Conservation (phyloP, 202 grass and related monocot genomes). For the Setaria viridis region DNA sequence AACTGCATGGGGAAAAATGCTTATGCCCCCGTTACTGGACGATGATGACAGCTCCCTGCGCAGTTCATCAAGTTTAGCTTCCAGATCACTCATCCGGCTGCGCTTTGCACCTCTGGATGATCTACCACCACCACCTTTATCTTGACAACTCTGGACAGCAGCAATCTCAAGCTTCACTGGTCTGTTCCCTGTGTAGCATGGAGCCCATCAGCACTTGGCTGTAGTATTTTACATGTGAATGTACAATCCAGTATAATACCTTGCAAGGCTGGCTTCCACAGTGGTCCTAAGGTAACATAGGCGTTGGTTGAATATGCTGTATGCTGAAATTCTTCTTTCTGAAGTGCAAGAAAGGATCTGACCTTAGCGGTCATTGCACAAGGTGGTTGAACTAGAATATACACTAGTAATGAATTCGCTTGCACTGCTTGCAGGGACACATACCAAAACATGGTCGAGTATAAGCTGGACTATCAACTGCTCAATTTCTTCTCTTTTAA, state of each 20-base stretch:
- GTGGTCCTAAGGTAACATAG: constrained; percentile 77
- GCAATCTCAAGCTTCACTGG: constrained; percentile 61
- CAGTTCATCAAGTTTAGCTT: constrained; percentile 79
- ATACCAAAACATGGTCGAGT: constrained; percentile 80
- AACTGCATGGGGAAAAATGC: constrained; percentile 78
- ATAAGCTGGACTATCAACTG: constrained; percentile 91
- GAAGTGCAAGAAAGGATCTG: constrained; percentile 15
- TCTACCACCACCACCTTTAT: constrained; percentile 22
- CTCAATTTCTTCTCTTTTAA: constrained; percentile 91
- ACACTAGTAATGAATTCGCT: neutral
- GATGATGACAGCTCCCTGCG: constrained; percentile 67
- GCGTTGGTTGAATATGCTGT: constrained; percentile 97
- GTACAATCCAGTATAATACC: constrained; percentile 51
- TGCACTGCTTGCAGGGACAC: constrained; percentile 21
- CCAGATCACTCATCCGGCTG: constrained; percentile 56
- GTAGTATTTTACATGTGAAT: neutral
- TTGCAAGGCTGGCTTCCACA: constrained; percentile 69
- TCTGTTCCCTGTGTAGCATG: constrained; percentile 61
- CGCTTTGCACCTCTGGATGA: constrained; percentile 59
- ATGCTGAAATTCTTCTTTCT: constrained; percentile 99
- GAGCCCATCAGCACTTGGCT: neutral
- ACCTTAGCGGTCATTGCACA: constrained; percentile 36
- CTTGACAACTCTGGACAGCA: constrained; percentile 28
- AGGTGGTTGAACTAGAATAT: constrained; percentile 1
- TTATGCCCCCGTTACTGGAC: constrained; percentile 57